phyloP scores from a whole-genome alignment of 2,329 filamentous ascomycete species.

The Purpureocillium takamizusanense region DNA sequence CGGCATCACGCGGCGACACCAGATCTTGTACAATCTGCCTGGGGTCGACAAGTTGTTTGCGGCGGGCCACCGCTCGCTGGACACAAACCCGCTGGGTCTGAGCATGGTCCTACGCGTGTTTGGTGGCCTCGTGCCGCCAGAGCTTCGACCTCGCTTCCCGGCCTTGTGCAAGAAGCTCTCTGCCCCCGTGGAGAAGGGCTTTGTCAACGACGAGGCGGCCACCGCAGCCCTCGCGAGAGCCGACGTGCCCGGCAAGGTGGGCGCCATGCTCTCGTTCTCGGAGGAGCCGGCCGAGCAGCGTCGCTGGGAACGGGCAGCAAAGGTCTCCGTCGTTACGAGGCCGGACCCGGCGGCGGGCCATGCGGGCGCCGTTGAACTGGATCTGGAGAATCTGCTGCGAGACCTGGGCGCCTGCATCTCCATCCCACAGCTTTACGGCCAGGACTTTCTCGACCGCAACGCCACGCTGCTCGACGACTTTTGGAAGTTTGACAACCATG shows the following conservation, averaged over 20 bases:
- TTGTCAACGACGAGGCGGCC: constrained; percentile 12
- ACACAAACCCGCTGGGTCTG: constrained; percentile 5
- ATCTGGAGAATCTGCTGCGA: constrained; percentile 4
- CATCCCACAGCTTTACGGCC: constrained; percentile 12
- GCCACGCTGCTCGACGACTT: constrained; percentile 10
- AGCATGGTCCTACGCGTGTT: constrained; percentile 10
- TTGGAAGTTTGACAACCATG: constrained; percentile 13
- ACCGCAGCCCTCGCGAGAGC: constrained; percentile 10
- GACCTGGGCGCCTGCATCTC: constrained; percentile 14
- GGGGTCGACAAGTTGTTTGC: constrained; percentile 9
- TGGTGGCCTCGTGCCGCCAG: constrained; percentile 3
- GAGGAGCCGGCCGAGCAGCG: constrained; percentile 2
- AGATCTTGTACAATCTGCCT: constrained; percentile 8
- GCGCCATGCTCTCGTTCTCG: constrained; percentile 10
- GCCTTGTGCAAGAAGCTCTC: constrained; percentile 5
- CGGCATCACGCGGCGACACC: constrained; percentile 10
- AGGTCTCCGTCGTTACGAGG: neutral
- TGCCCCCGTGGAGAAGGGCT: constrained; percentile 7
- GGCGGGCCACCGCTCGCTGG: constrained; percentile 7
- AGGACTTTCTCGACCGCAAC: constrained; percentile 10
- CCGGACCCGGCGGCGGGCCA: neutral
- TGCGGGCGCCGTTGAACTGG: neutral
- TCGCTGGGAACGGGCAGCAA: constrained; percentile 11
- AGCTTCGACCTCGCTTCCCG: neutral
- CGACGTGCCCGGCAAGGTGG: constrained; percentile 5